Conservation (phyloP, 2,329 filamentous ascomycete species). For the Zymoseptoria tritici region DNA sequence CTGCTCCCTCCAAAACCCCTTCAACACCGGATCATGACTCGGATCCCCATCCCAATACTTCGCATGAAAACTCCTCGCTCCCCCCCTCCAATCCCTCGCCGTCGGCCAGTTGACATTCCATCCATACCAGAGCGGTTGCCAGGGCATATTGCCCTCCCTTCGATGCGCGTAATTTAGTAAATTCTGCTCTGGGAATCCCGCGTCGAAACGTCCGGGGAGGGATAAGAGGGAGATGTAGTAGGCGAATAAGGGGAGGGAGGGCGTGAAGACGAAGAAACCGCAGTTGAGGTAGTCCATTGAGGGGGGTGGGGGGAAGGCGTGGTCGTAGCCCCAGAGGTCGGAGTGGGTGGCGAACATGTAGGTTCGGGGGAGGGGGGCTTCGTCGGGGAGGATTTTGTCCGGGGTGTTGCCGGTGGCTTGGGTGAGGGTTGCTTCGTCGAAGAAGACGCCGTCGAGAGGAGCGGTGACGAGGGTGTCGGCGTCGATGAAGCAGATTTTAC, state of each 20-base stretch:
- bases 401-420: slow-evolving; percentile 23
- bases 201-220: slow-evolving; percentile 29
- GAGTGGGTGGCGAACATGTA: slow-evolving; percentile 35
- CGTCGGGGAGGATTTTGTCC: slow-evolving; percentile 25
- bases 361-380: slow-evolving; percentile 30
- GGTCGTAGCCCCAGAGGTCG: slow-evolving; percentile 28
- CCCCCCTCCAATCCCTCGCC: slow-evolving; percentile 30
- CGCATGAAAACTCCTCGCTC: slow-evolving; percentile 32
- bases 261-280: slow-evolving; percentile 35
- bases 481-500: slow-evolving; percentile 32
- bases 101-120: slow-evolving; percentile 37
- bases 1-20: slow-evolving; percentile 31
- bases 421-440: slow-evolving; percentile 30
- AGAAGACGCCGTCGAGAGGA: slow-evolving; percentile 26
- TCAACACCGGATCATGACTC: slow-evolving; percentile 29
- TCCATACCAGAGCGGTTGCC: slow-evolving; percentile 31
- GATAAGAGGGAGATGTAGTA: slow-evolving; percentile 31
- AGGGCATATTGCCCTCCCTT: slow-evolving; percentile 35
- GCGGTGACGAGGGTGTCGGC: slow-evolving; percentile 28
- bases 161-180: slow-evolving; percentile 36
- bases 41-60: slow-evolving; percentile 36
- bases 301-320: slow-evolving; percentile 26
- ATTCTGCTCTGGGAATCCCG: slow-evolving; percentile 32
- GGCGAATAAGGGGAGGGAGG: slow-evolving; percentile 27
- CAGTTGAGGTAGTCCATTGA: slow-evolving; percentile 28